Base-by-base conservation (phyloP, 768 basidiomycete species). In the Auricularia cornea region DNA sequence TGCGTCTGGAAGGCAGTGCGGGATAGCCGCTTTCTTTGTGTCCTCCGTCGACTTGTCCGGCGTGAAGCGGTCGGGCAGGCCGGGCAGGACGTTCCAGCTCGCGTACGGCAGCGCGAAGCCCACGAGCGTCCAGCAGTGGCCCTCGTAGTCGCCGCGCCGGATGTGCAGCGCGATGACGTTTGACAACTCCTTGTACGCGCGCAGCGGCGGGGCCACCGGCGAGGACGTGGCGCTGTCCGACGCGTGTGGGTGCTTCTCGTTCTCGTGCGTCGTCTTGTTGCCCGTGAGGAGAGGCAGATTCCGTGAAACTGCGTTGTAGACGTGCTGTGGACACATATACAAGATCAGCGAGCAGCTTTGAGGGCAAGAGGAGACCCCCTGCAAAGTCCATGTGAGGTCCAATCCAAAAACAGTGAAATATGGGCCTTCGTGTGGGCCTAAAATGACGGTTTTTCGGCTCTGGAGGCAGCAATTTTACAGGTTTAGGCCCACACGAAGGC, bases 111-210 rank as follows among this genome's bases (percentile, higher is more conserved):
- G 73, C 10, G 67, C 66, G 74, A 77, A 80, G 28, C 72, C 68
- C 0, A 74, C 76, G 30, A 85, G 76, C 31, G 73, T 68, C 11
- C 63, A 60, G 68, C 85, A 86, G 68, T 85, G 84, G 3, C 70
- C 68, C 54, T 72, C 71, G 68, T 80, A 85, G 69, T 85, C 84
- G 31, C 85, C 85, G 18, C 83, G 77, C 4, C 85, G 80, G 32
- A 87, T 67, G 68, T 87, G 84, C 0, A 87, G 69, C 14, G 78
- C 85, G 32, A 88, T 75, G 3, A 88, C 70, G 5, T 84, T 84
- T 70, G 76, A 70, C 70, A 67, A 35, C 28, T 30, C 38, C 30
- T 61, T 54, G 29, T n/a, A 31, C 23, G 23, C 54, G 54, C 28
- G 54, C 16, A 57, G 28, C 23, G 54, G 54, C 10, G 54, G 26